These are phyloP conservation scores for Candida dajiaensis DNA, from an alignment of 805 yeast species.

Conservation along the genomic window DNA sequence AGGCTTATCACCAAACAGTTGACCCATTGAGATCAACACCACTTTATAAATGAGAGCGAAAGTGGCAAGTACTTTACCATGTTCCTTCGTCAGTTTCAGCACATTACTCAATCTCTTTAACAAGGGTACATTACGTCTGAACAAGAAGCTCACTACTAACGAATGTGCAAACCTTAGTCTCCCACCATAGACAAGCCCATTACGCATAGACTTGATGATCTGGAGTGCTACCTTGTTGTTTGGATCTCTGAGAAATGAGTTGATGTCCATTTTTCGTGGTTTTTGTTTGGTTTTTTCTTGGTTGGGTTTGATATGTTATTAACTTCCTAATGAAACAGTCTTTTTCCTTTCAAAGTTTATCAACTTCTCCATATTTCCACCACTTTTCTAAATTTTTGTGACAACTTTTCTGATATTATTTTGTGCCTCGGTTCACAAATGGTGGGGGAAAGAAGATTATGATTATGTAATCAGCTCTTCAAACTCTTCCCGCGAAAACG, in stretches of 20 bases:
- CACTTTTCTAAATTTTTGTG: not conserved
- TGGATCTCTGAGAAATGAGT: conserved; percentile 28
- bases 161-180: conserved; percentile 59
- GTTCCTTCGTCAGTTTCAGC: conserved; percentile 46
- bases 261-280: not conserved
- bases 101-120: conserved; percentile 40
- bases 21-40: conserved; percentile 24
- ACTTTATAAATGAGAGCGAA: conserved; percentile 51
- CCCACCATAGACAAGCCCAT: conserved; percentile 52
- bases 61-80: conserved; percentile 48
- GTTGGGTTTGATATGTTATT: too few relatives aligned
- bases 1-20: conserved; percentile 17
- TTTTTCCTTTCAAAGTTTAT: too few relatives aligned
- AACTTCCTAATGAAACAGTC: too few relatives aligned
- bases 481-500: not conserved
- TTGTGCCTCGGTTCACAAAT: not conserved
- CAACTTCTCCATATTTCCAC: not conserved
- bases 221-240: conserved; percentile 29
- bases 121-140: conserved; percentile 27
- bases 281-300: too few relatives aligned
- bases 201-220: conserved; percentile 34
- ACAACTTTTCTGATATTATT: not conserved
- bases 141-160: conserved; percentile 52
- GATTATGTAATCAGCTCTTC: too few relatives aligned
- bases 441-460: too few relatives aligned